A percentile compares a stretch with the other conserved stretches of the same genome.
phyloP scores from a whole-genome alignment of 768 basidiomycete species.

The Astraeus odoratus region DNA sequence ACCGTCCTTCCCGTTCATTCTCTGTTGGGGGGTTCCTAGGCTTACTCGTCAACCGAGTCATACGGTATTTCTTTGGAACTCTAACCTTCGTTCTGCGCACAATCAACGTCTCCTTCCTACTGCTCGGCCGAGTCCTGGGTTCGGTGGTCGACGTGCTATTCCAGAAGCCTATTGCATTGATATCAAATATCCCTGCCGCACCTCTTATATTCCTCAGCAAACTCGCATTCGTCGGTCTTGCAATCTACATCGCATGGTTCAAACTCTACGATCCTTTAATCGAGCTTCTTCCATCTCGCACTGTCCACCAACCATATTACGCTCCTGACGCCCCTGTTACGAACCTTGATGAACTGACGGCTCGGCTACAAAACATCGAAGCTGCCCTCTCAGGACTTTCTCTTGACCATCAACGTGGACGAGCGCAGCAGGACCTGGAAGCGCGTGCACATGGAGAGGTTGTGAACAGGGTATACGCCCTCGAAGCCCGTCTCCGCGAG shows the following conservation, averaged over 20 bases:
- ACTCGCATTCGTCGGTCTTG: conserved; percentile 35
- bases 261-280: conserved; percentile 32
- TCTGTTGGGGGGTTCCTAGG: conserved; percentile 44
- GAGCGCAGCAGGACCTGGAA: conserved; percentile 47
- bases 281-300: conserved; percentile 28
- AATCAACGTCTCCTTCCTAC: conserved; percentile 32
- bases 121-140: conserved; percentile 45
- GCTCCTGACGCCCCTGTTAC: conserved; percentile 54
- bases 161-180: conserved; percentile 39
- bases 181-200: conserved; percentile 27
- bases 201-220: conserved; percentile 31
- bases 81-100: conserved; percentile 19
- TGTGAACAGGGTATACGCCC: conserved; percentile 42
- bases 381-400: conserved; percentile 54
- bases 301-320: conserved; percentile 33
- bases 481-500: conserved; percentile 49
- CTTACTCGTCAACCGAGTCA: conserved; percentile 31
- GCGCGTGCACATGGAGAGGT: conserved; percentile 45
- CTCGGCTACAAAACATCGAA: conserved; percentile 59
- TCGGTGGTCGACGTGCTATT: conserved; percentile 41
- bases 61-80: conserved; percentile 24
- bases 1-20: conserved; percentile 22
- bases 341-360: conserved; percentile 60
- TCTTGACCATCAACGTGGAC: conserved; percentile 44
- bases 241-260: conserved; percentile 41